phyloP scores from a whole-genome alignment of 1,139 yeast genomes.

The Taphrina communis region DNA sequence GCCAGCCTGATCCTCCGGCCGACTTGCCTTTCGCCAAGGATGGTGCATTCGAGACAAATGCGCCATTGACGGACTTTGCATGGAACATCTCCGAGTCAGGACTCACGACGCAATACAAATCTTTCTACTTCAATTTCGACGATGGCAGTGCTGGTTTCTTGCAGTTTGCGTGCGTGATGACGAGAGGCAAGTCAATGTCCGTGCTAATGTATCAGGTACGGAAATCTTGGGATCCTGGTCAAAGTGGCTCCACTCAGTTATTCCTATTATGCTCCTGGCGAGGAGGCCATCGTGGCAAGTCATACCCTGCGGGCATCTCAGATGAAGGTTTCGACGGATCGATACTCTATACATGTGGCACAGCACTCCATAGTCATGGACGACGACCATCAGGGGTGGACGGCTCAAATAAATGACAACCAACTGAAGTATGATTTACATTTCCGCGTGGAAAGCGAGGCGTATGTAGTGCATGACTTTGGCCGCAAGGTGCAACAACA shows the following conservation, averaged over 20 bases:
- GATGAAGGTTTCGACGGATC: slow-evolving; percentile 31
- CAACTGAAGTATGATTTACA: slow-evolving; percentile 13
- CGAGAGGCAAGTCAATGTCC: background rate
- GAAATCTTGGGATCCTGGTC: slow-evolving; percentile 41
- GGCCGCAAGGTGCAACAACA: slow-evolving; percentile 9
- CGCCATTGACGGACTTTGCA: slow-evolving; percentile 14
- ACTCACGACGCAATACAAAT: slow-evolving; percentile 43
- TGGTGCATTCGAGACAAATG: background rate
- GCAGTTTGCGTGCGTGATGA: slow-evolving; percentile 24
- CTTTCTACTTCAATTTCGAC: slow-evolving; percentile 41
- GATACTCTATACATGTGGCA: slow-evolving; percentile 9
- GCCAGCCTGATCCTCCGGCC: slow-evolving; percentile 4
- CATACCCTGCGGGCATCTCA: slow-evolving; percentile 33
- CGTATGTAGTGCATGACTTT: slow-evolving; percentile 18
- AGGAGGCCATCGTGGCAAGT: slow-evolving; percentile 30
- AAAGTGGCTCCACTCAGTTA: slow-evolving; percentile 38
- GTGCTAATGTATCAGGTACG: slow-evolving; percentile 16
- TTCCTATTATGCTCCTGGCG: slow-evolving; percentile 17
- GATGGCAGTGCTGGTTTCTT: slow-evolving; percentile 41
- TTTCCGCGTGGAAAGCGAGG: slow-evolving; percentile 25
- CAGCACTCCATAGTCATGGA: slow-evolving; percentile 30
- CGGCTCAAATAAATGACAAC: slow-evolving; percentile 25
- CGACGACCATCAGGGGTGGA: slow-evolving; percentile 31
- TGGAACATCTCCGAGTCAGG: slow-evolving; percentile 38
- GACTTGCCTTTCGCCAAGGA: slow-evolving; percentile 16